phyloP scores from a whole-genome alignment of 768 basidiomycete genomes.

The Pilatotrama ljubarskyi region DNA sequence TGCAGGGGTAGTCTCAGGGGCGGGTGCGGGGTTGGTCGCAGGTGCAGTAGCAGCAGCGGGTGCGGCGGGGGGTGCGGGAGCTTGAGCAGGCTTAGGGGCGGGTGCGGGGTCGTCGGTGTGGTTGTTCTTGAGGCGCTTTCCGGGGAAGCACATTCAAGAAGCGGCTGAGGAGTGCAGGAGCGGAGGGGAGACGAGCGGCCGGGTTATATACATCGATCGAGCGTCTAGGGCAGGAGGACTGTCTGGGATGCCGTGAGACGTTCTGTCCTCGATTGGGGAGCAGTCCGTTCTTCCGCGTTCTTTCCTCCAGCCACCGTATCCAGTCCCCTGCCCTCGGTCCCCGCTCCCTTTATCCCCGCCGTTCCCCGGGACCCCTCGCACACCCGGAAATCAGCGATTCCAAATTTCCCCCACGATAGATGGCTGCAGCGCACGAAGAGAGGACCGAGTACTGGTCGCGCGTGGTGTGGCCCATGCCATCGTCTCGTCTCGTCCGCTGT shows the following conservation, averaged over 20 bases:
- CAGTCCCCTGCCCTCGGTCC: background rate
- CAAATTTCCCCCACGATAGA: no score
- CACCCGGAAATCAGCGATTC: no score
- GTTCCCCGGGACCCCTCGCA: background rate
- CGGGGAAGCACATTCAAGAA: conserved; percentile 27
- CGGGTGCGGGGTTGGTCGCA: conserved; percentile 1
- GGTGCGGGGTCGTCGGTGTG: conserved; percentile 20
- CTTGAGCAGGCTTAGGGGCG: background rate
- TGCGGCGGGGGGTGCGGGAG: background rate
- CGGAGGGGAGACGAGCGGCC: background rate
- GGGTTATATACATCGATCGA: conserved; percentile 14
- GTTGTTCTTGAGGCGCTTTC: conserved; percentile 22
- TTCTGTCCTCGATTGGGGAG: conserved; percentile 16
- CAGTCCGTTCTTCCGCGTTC: conserved; percentile 8
- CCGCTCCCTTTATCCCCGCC: conserved; percentile 2
- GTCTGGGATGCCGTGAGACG: conserved; percentile 15
- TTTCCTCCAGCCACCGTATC: conserved; percentile 4
- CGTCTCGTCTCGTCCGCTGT: background rate
- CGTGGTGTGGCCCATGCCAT: background rate
- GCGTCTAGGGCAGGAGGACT: conserved; percentile 1
- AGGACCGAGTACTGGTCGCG: background rate
- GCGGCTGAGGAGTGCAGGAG: background rate
- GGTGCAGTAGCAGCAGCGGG: conserved; percentile 1
- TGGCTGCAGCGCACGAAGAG: no score
- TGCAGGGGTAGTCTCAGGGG: conserved; percentile 9